Evolutionary conservation across 2,329 filamentous ascomycete species (phyloP), one percentile per base, ranked within the genome.

Genomic region (Neopestalotiopsis sp.): DNA sequence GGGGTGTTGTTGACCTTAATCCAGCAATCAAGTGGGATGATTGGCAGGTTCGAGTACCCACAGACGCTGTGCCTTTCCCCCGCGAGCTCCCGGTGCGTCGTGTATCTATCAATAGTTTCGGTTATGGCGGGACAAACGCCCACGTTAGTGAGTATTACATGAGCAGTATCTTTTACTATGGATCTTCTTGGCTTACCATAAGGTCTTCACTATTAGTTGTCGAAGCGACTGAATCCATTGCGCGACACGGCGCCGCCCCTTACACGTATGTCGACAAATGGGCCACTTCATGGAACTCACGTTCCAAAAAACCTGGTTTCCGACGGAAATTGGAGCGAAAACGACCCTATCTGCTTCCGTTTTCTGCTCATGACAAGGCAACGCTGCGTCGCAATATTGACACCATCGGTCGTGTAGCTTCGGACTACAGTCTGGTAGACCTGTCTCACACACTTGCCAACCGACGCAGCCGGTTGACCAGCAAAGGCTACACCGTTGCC

Each of bases 391-490:
- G 76, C 12, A 72, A 68, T 40, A 65, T 72, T 9, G 76, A 74
- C 57, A 68, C 72, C 28, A 12, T 42, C 2, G 58, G 71, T 9
- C n/a, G 74, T 13, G 60, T 67, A 2, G 57, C 67, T 4, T 58
- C 63, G 9, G 38, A 66, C 1, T 57, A 24, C 4, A 73, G 69
- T 24, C 69, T 78, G 20, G 69, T 70, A 2, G 68, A 70, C 7
- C 70, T 79, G n/a, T 74, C 75, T 1, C 76, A 73, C 61, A 78
- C 76, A 1, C 69, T 79, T 32, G 73, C 73, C 1, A 63, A 72
- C 4, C 71, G 75, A 13, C 70, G 77, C 52, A 78, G 72, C 45
- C 69, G 69, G 24, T 73, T 76, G 73, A 67, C 72, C 4, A 79
- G 75, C 75, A 59, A 74, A 10, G 66, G 72, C 12, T 77, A 73